Conservation (phyloP, 768 basidiomycete species). For the Cystobasidium onofrii region DNA sequence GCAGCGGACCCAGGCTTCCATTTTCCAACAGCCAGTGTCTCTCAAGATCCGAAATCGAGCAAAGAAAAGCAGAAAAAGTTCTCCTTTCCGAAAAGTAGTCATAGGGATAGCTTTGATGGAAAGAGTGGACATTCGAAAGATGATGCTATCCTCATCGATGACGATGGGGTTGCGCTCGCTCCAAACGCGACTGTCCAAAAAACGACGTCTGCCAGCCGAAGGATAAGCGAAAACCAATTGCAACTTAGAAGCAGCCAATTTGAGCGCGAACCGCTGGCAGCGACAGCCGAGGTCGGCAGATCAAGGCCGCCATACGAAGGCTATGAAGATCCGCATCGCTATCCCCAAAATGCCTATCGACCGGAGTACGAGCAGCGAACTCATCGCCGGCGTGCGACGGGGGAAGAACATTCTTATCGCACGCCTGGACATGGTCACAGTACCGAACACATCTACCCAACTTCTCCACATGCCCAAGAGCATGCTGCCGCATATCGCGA, state of each 20-base stretch:
- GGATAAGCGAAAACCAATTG: not conserved
- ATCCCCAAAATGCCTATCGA: not conserved
- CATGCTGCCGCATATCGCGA: not conserved
- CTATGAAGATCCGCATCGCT: not conserved
- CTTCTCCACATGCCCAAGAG: not conserved
- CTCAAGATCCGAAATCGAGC: not conserved
- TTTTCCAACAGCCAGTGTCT: not conserved
- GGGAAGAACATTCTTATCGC: not conserved
- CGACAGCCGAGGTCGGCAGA: not conserved
- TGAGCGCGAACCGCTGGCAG: not conserved
- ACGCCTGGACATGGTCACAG: not conserved
- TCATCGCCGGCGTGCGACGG: not conserved
- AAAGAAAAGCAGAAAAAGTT: not conserved
- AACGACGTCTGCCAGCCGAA: not conserved
- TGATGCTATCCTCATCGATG: not conserved
- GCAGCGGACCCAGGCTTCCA: not conserved
- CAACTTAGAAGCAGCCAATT: not conserved
- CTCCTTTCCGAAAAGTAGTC: not conserved
- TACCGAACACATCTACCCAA: not conserved
- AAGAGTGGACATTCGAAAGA: not conserved
- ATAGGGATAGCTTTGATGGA: not conserved
- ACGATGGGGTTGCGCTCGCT: not conserved
- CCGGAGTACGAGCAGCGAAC: not conserved
- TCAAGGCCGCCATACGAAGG: not conserved
- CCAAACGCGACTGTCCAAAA: not conserved